Evolutionary conservation across 441 rosid genomes (phyloP).

Genomic region (Hura crepitans): DNA sequence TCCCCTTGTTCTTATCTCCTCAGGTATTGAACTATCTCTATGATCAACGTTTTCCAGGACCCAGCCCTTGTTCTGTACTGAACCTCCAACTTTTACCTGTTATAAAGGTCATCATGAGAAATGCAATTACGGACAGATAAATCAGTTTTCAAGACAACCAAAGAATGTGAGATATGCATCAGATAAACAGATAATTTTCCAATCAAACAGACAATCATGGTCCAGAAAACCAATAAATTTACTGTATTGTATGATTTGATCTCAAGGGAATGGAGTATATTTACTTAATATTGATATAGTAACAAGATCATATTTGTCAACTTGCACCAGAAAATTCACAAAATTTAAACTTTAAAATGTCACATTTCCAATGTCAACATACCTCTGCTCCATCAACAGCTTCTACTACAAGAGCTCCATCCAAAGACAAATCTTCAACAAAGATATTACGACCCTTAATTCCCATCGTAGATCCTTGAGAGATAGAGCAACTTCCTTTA

Average conservation of each 20-base stretch:
- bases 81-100: constrained; percentile 66
- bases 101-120: background rate
- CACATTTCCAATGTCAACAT: constrained; percentile 13
- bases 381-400: constrained; percentile 84
- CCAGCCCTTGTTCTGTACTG: constrained; percentile 82
- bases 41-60: constrained; percentile 56
- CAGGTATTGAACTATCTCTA: constrained; percentile 60
- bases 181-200: background rate
- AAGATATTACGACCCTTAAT: constrained; percentile 57
- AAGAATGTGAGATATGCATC: background rate
- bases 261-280: background rate
- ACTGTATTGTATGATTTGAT: background rate
- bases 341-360: background rate
- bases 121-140: constrained; percentile 1
- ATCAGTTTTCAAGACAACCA: background rate
- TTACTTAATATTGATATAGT: background rate
- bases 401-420: constrained; percentile 68
- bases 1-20: constrained; percentile 76
- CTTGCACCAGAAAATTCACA: background rate
- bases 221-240: background rate
- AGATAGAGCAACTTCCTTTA: constrained; percentile 47
- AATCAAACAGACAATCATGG: background rate
- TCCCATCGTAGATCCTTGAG: constrained; percentile 69
- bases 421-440: constrained; percentile 61
- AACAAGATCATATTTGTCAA: background rate